Base-by-base conservation (phyloP, 805 yeast species). In the Cyberlindnera xishuangbannaensis region DNA sequence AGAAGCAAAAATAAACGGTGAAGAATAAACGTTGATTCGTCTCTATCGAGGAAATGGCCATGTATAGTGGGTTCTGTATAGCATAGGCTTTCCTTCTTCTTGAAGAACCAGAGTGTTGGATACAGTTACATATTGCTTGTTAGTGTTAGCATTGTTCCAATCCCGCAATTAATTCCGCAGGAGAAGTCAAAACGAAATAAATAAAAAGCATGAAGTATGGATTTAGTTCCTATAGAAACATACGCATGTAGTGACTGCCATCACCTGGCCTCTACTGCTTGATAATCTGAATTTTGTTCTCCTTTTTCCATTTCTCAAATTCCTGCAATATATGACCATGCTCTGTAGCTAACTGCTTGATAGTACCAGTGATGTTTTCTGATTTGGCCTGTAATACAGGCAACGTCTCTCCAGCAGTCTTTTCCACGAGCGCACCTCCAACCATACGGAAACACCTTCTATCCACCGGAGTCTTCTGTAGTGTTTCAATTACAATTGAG, bases 381-480 rank as follows among this genome's bases (percentile, higher is more conserved):
- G 65, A 50, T 45, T 83, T 86, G 17, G 72, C 64, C 32, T 69
- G 65, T 34, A 86, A 59, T 9, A 78, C 66, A 10, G 78, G 79
- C 4, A 70, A 59, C 4, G 88, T 92, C 25, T 83, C 86, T n/a
- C 69, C 78, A 5, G 86, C 92, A 4, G 78, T 69, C 44, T 83
- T 79, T 51, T 87, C 94, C 13, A 88, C 83, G 20, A 90, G 67
- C 4, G 88, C 95, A 8, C 95, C 94, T 17, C 96, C 97, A 20
- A 90, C 73, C 96, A 92, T 86, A 50, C 95, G 76, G 61, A 77
- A 87, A 51, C 97, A 86, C 53, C 79, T 78, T 40, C 98, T 73
- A 28, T 70, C 76, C 2, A 47, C 41, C 16, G 78, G 76, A 8
- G 76, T 63, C 1, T 59, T 62, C 27, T 57, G 43, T 19, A 83